Evolutionary conservation across 495 filamentous ascomycete genomes (phyloP), one percentile per base, ranked within the genome.

Genomic region (Penicillium tannophilum): DNA sequence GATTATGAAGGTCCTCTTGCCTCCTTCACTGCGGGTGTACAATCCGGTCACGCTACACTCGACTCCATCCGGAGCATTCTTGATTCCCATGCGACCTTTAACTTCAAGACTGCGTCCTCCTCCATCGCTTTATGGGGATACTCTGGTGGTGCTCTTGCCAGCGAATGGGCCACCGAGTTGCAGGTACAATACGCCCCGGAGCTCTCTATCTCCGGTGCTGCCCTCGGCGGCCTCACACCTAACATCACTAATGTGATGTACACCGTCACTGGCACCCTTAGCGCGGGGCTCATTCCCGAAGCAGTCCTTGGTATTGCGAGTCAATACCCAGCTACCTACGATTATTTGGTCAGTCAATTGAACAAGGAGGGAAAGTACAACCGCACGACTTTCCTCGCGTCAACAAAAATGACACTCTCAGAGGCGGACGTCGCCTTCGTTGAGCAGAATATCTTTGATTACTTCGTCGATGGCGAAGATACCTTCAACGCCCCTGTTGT

Each of bases 1-100:
- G 81, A 83, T 56, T 82, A 74, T 63, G 78, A 83, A 55, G 76
- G 77, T 11, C 68, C 73, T 1, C 48, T 55, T 2, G 79, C 79
- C 14, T 65, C 73, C 2, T 80, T 79, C 49, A 62, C 63, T 6
- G 72, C 67, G 1, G 76, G 76, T 1, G 54, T 73, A 9, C 71
- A 74, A 51, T 67, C 68, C 12, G 81, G 73, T 8, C 67, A 82
- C 52, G 69, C 75, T 2, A 78, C 74, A 16, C 68, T 84, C 11
- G 81, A 84, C 57, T 75, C 71, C 12, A 56, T 79, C n/a, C 72
- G 76, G 16, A 77, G 79, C 16, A 70, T 72, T 10, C 48, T 78
- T 0, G 61, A 63, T 7, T 57, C 67, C 0, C 31, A 9, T 0
- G 24, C 24, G 14, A 31, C 46, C 4, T 23, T 55, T 2, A 56